These are phyloP conservation scores for Cryphonectria naterciae DNA, from an alignment of 2,329 filamentous ascomycete species.

Conservation along the genomic window DNA sequence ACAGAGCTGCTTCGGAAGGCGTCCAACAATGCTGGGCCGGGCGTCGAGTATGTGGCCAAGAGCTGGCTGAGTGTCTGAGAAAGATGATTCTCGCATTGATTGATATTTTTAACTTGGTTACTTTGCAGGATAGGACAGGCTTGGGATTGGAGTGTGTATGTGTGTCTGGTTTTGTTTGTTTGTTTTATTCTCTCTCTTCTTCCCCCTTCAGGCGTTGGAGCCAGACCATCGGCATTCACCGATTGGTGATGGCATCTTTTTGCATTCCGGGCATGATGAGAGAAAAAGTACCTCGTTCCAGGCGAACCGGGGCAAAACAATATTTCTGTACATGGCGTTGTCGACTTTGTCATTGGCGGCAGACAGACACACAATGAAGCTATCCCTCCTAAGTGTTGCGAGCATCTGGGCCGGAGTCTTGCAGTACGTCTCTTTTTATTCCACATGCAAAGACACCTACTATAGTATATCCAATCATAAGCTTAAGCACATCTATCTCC, in stretches of 20 bases:
- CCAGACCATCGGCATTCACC: not conserved
- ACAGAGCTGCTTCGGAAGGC: constrained; percentile 48
- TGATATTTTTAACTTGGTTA: not conserved
- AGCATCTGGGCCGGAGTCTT: constrained; percentile 4
- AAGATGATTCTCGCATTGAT: too few relatives aligned
- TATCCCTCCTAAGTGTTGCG: not conserved
- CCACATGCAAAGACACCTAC: not conserved
- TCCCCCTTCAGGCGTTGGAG: not conserved
- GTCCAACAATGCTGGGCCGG: constrained; percentile 42
- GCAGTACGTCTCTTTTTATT: constrained; percentile 2
- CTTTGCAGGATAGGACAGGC: not conserved
- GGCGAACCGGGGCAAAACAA: constrained; percentile 20
- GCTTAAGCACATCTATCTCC: not conserved
- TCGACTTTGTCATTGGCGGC: not conserved
- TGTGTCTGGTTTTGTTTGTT: too few relatives aligned
- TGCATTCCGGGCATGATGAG: constrained; percentile 1
- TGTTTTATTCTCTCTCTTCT: not conserved
- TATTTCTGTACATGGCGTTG: not conserved
- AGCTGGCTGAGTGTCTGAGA: constrained; percentile 42
- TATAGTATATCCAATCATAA: not conserved
- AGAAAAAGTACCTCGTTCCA: constrained; percentile 19
- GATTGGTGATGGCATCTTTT: not conserved
- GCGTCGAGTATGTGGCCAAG: constrained; percentile 44
- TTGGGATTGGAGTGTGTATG: not conserved
- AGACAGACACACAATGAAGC: not conserved